Evolutionary conservation across 768 basidiomycete species (phyloP).

Genomic region (Rhizopogon rudus): DNA sequence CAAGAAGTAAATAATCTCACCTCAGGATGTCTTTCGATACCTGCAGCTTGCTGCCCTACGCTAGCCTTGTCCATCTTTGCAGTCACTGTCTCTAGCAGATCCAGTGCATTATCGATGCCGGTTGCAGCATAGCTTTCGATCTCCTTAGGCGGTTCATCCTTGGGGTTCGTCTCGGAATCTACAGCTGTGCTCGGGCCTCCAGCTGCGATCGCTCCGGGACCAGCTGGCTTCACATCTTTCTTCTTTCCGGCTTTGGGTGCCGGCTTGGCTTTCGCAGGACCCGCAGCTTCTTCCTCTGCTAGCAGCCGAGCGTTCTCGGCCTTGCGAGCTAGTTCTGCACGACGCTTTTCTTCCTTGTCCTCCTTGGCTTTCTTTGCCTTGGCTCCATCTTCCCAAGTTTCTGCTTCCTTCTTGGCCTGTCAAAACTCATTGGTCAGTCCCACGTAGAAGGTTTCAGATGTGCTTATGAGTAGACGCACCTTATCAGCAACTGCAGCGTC

Average conservation of each 20-base stretch:
- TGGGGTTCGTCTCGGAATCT: constrained; percentile 17
- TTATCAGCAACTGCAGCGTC: constrained; percentile 54
- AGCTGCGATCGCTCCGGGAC: constrained; percentile 82
- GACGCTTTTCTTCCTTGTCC: constrained; percentile 77
- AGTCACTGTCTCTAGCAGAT: constrained; percentile 83
- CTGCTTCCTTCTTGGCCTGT: constrained; percentile 71
- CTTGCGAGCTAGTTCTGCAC: constrained; percentile 78
- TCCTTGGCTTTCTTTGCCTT: constrained; percentile 65
- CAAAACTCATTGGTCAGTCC: constrained; percentile 2
- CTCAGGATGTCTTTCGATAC: constrained; percentile 89
- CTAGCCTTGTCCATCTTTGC: constrained; percentile 93
- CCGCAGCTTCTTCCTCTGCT: constrained; percentile 79
- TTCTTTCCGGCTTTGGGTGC: constrained; percentile 63
- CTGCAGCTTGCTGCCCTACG: constrained; percentile 80
- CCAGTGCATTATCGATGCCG: constrained; percentile 87
- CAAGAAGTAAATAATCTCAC: constrained; percentile 35
- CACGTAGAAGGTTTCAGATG: not conserved
- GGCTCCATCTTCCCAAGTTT: constrained; percentile 61
- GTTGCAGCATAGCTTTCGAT: constrained; percentile 75
- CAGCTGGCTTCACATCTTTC: constrained; percentile 63
- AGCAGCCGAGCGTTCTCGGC: constrained; percentile 81
- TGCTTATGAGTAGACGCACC: constrained; percentile 30
- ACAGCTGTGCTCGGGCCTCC: constrained; percentile 36
- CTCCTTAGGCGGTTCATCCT: constrained; percentile 30
- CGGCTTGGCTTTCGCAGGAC: constrained; percentile 53